These are phyloP conservation scores for Suillus lakei DNA, from an alignment of 768 basidiomycete species.

Conservation along the genomic window DNA sequence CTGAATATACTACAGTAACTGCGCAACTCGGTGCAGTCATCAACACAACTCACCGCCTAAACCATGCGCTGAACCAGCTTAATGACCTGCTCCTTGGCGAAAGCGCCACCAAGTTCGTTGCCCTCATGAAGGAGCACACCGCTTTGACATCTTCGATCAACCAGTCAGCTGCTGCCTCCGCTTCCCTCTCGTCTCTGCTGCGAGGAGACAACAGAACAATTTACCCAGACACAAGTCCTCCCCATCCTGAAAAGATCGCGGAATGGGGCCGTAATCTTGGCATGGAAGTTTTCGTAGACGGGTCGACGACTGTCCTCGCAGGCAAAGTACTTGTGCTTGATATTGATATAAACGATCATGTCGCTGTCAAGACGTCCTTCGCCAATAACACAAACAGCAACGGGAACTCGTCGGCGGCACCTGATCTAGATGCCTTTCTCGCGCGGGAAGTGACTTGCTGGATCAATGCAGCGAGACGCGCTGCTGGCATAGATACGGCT, in stretches of 20 bases:
- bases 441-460: slow-evolving; percentile 59
- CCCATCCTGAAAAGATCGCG: slow-evolving; percentile 48
- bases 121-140: slow-evolving; percentile 68
- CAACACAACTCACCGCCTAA: slow-evolving; percentile 54
- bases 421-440: slow-evolving; percentile 64
- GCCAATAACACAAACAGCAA: slow-evolving; percentile 55
- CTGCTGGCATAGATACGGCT: slow-evolving; percentile 22
- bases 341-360: slow-evolving; percentile 57
- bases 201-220: slow-evolving; percentile 20
- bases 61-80: slow-evolving; percentile 53
- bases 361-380: slow-evolving; percentile 74
- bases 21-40: slow-evolving; percentile 55
- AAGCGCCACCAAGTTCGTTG: slow-evolving; percentile 69
- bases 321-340: slow-evolving; percentile 85
- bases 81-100: slow-evolving; percentile 52
- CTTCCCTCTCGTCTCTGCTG: slow-evolving; percentile 20
- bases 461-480: slow-evolving; percentile 48
- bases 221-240: slow-evolving; percentile 35
- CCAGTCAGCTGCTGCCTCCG: slow-evolving; percentile 25
- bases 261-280: slow-evolving; percentile 67
- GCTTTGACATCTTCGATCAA: slow-evolving; percentile 39
- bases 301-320: slow-evolving; percentile 65
- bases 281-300: slow-evolving; percentile 78
- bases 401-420: slow-evolving; percentile 47
- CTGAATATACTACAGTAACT: slow-evolving; percentile 20